A percentile compares a stretch with the other conserved stretches of the same genome.
Conservation (phyloP, 2,329 filamentous ascomycete genomes). For the Fusarium sp. region DNA sequence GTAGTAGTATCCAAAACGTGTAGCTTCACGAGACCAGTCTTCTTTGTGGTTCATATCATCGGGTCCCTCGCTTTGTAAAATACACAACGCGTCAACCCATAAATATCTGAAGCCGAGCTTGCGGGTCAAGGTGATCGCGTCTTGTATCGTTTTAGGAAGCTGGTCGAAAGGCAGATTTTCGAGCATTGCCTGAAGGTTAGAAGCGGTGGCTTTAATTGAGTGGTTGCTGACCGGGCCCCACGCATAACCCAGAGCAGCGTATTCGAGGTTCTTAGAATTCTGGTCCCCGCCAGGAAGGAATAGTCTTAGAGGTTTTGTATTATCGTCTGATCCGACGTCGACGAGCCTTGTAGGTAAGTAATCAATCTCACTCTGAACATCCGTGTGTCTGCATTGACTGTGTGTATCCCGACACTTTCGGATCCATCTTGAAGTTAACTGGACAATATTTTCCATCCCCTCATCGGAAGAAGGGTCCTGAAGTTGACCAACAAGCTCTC, state of each 20-base stretch:
- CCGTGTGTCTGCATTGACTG: background rate
- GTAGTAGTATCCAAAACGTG: background rate
- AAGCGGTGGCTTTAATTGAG: background rate
- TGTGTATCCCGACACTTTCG: background rate
- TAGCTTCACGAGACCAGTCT: background rate
- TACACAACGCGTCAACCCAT: background rate
- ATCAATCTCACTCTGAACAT: accelerated
- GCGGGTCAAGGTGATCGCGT: background rate
- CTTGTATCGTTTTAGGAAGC: background rate
- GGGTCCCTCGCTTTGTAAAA: background rate
- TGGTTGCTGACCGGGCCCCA: background rate
- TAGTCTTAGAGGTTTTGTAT: background rate
- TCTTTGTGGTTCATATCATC: background rate
- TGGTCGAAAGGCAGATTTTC: background rate
- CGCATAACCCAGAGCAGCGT: background rate
- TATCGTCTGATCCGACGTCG: background rate
- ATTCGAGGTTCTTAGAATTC: background rate
- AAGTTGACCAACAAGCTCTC: background rate
- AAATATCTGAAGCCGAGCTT: background rate
- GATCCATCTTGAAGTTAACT: background rate
- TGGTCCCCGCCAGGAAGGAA: background rate
- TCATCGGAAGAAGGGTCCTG: background rate
- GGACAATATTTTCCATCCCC: background rate
- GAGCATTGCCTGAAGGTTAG: background rate
- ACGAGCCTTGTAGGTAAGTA: background rate